Evolutionary conservation across 441 rosid genomes (phyloP), one percentile per base, ranked within the genome.

Genomic region (Flueggea neowawraea): DNA sequence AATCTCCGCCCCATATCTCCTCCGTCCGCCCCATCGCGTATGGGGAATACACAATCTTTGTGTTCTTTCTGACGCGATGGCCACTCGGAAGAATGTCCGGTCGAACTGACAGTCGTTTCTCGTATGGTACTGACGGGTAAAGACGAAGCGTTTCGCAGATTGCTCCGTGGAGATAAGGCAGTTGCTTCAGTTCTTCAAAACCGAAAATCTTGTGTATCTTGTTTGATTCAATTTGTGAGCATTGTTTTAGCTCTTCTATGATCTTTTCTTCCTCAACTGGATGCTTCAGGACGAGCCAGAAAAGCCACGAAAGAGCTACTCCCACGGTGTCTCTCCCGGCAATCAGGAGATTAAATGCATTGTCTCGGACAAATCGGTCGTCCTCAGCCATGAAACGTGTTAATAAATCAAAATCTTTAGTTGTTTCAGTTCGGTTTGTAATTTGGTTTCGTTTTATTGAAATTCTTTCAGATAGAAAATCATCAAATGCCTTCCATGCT

Each of bases 401-500:
- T 16, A 65, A 1, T 0, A 65, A 6, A 28, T 50, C 49, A 6
- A 15, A 48, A 16, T 36, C 47, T 15, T 15, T 10, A 8, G 5
- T 51, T n/a, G 16, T n/a, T 43, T 43, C 12, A 1, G 45, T 6
- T 43, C 45, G 45, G 45, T 43, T 43, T 43, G 45, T 22, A 22
- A 43, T 6, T 43, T 43, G 45, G 45, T 43, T 43, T 10, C 16
- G 31, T 31, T 57, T 58, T 2, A 57, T 47, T 0, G 52, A 61
- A 39, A 72, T 67, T 53, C 64, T 31, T 6, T 57, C 50, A 48
- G 57, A 51, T 17, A 66, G 12, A 52, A 66, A 66, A 4, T 15
- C 13, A 31, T 66, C 72, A 1, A 66, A 56, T 10, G 52, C 57
- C 4, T 17, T 45, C 45, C 60, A 52, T 53, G 68, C 61, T 12